Evolutionary conservation across 768 basidiomycete species (phyloP).

Genomic region (Tricholoma sp.): DNA sequence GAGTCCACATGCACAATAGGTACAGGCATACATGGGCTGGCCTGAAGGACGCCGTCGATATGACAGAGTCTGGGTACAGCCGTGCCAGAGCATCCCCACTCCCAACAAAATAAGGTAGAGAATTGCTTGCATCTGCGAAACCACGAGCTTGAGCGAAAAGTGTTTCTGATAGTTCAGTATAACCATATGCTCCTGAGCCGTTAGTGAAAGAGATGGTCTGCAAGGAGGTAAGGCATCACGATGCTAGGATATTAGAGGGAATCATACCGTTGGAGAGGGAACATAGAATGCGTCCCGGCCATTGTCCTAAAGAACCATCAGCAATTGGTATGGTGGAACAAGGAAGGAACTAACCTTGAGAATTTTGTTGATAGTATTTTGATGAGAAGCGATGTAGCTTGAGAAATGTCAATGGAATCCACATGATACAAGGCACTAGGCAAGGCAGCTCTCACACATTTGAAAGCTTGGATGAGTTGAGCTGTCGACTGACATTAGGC

Average conservation of each 20-base stretch:
- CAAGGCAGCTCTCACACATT: no score
- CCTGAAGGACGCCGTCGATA: constrained; percentile 23
- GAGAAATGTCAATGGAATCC: no score
- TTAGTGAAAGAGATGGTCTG: constrained; percentile 34
- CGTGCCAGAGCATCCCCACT: constrained; percentile 30
- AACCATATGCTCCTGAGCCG: constrained; percentile 31
- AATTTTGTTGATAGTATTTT: no score
- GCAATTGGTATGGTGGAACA: not conserved
- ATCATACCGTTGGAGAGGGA: constrained; percentile 34
- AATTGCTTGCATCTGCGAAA: constrained; percentile 33
- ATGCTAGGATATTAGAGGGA: not conserved
- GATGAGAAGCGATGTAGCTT: no score
- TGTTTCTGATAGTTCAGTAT: constrained; percentile 30
- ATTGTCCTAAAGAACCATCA: constrained; percentile 25
- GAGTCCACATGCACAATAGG: constrained; percentile 18
- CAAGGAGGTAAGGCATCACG: not conserved
- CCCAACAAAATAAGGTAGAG: constrained; percentile 40
- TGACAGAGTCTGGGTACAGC: constrained; percentile 26
- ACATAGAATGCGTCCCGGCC: constrained; percentile 34
- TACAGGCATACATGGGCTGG: constrained; percentile 19
- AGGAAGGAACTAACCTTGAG: no score
- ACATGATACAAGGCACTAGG: no score
- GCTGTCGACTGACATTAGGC: constrained; percentile 14
- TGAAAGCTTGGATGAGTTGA: no score
- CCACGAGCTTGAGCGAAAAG: constrained; percentile 30